Base-by-base conservation (phyloP, 441 rosid genomes). In the Biscutella laevigata region DNA sequence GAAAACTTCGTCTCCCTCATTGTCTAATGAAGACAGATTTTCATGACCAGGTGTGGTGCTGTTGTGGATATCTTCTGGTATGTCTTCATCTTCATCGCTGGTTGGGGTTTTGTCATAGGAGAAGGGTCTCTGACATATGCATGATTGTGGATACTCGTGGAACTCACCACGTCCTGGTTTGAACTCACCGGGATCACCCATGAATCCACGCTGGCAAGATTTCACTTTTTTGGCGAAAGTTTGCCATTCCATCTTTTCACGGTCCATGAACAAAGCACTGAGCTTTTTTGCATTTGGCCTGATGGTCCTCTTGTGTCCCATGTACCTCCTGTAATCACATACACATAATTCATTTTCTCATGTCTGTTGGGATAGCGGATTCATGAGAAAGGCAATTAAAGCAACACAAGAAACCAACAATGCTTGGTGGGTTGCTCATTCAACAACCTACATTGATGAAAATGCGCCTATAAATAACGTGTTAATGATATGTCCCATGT, bases 111-210 rank as follows among this genome's bases (percentile, higher is more conserved):
- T 71, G 21, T 64, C 71, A 13, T 72, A 74, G n/a, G 59, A 28
- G 34, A 58, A 65, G 19, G 84, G 82, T 50, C 69, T 84, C 69
- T 88, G 75, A 28, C 99, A 94, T 24, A 94, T 70, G 61, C 99
- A 94, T 55, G 95, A 48, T 42, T 79, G 72, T 4, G 97, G 99
- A 55, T 68, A 84, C 76, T 92, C 99, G 7, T 84, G 90, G 68
- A 88, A 86, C 67, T 92, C 95, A 16, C 94, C 88, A 3, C 88
- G 74, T 51, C 97, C 95, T 28, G 82, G 85, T 70, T 73, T 88
- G 75, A 83, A 64, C 70, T 88, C 94, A 61, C 86, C 84, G 0
- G 97, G 99, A 73, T 92, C 97, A 26, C 99, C 99, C 94, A 88
- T 80, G 71, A 82, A 92, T 62, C 95, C 99, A 60, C 88, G 88